A percentile compares a stretch with the other conserved stretches of the same genome.
Evolutionary conservation across 2,329 filamentous ascomycete genomes (phyloP).

Genomic region (Dactylellina parvicollis): DNA sequence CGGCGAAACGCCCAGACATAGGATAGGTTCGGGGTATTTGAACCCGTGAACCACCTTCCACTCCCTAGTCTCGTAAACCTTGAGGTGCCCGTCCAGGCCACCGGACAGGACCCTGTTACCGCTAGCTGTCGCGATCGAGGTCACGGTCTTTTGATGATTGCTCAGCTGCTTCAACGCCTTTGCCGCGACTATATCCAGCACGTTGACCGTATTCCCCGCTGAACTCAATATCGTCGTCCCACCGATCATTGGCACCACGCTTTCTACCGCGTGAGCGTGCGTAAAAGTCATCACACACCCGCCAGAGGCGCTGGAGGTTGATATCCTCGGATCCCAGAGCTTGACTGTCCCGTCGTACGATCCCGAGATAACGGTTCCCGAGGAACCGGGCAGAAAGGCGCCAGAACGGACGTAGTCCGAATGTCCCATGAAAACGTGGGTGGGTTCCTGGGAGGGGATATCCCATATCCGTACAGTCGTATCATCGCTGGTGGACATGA

Average conservation of each 20-base stretch:
- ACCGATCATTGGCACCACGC: slow-evolving; percentile 84
- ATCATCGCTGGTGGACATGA: slow-evolving; percentile 93
- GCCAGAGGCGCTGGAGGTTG: slow-evolving; percentile 64
- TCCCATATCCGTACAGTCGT: slow-evolving; percentile 94
- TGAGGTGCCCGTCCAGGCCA: slow-evolving; percentile 93
- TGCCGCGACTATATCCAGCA: slow-evolving; percentile 90
- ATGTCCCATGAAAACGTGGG: slow-evolving; percentile 83
- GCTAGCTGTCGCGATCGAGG: slow-evolving; percentile 70
- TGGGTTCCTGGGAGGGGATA: slow-evolving; percentile 79
- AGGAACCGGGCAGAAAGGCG: slow-evolving; percentile 75
- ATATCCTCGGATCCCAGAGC: slow-evolving; percentile 87
- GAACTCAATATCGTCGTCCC: slow-evolving; percentile 87
- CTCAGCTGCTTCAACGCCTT: slow-evolving; percentile 85
- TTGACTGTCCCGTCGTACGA: slow-evolving; percentile 94
- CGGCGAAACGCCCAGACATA: slow-evolving; percentile 78
- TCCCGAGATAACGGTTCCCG: slow-evolving; percentile 78
- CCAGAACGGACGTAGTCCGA: slow-evolving; percentile 91
- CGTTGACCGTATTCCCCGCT: slow-evolving; percentile 84
- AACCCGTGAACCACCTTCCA: slow-evolving; percentile 97
- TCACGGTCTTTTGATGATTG: slow-evolving; percentile 98
- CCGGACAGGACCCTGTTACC: slow-evolving; percentile 84
- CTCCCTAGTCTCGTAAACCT: slow-evolving; percentile 90
- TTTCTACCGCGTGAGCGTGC: slow-evolving; percentile 87
- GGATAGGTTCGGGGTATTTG: slow-evolving; percentile 91
- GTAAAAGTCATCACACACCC: slow-evolving; percentile 85